A percentile compares a stretch with the other conserved stretches of the same genome.
Evolutionary conservation across 2,329 filamentous ascomycete genomes (phyloP).

Genomic region (Diplodia sapinea): DNA sequence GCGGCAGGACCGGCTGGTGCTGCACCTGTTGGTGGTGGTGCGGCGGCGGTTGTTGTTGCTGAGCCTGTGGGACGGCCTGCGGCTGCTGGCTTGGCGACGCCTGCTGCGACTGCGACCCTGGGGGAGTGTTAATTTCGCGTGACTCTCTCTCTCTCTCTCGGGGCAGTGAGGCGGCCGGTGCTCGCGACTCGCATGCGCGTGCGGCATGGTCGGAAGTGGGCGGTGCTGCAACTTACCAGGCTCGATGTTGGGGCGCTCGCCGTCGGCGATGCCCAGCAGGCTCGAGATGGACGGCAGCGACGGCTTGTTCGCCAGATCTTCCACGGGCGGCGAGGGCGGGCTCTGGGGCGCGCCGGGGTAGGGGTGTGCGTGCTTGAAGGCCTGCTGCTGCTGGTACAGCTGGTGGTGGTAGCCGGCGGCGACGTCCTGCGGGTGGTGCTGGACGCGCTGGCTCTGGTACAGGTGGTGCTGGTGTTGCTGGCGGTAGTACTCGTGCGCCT

Average conservation of each 20-base stretch:
- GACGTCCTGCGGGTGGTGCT: slow-evolving; percentile 30
- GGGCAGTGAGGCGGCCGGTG: slow-evolving; percentile 16
- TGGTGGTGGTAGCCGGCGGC: slow-evolving; percentile 47
- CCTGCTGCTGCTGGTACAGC: slow-evolving; percentile 32
- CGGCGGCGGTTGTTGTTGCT: slow-evolving; percentile 9
- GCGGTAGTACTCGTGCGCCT: slow-evolving; percentile 39
- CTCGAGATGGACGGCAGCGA: slow-evolving; percentile 94
- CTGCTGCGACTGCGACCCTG: slow-evolving; percentile 35
- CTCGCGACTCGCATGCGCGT: slow-evolving; percentile 32
- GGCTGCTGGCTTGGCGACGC: slow-evolving; percentile 39
- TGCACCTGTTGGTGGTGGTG: slow-evolving; percentile 34
- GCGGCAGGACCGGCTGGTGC: slow-evolving; percentile 38
- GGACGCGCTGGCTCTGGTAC: slow-evolving; percentile 32
- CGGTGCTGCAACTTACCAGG: slow-evolving; percentile 38
- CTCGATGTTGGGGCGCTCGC: slow-evolving; percentile 61
- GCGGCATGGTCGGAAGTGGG: slow-evolving; percentile 22
- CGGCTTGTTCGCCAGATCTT: slow-evolving; percentile 71
- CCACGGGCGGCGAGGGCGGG: slow-evolving; percentile 76
- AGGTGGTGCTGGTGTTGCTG: slow-evolving; percentile 33
- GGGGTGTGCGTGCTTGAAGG: slow-evolving; percentile 32
- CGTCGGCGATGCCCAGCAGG: slow-evolving; percentile 81
- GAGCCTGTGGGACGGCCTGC: slow-evolving; percentile 36
- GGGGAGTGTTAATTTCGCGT: slow-evolving; percentile 26
- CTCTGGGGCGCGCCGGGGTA: slow-evolving; percentile 59
- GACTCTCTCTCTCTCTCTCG: neutral